These are phyloP conservation scores for Salinomyces thailandicus DNA, from an alignment of 2,329 filamentous ascomycete species.

Conservation along the genomic window DNA sequence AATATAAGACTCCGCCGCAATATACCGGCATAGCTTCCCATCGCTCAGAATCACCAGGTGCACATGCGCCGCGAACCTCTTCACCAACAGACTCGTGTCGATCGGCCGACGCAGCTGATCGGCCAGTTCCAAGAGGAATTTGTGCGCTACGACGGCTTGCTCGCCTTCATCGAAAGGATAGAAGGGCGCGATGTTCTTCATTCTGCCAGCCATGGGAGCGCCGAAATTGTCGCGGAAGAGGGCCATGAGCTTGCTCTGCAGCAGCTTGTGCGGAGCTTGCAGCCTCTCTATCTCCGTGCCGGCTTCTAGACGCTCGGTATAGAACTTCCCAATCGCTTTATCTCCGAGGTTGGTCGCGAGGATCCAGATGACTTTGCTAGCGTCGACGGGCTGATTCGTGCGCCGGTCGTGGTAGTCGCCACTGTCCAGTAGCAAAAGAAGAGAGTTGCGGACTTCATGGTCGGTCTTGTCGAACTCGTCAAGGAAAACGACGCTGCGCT, in stretches of 20 bases:
- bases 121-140: conserved; percentile 30
- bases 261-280: conserved; percentile 10
- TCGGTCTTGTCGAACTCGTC: conserved; percentile 44
- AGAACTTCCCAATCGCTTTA: conserved; percentile 32
- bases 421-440: conserved; percentile 37
- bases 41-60: conserved; percentile 22
- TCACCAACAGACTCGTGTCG: conserved; percentile 17
- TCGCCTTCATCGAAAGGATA: conserved; percentile 32
- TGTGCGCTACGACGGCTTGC: conserved; percentile 35
- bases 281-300: conserved; percentile 13
- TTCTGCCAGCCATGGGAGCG: conserved; percentile 33
- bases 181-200: conserved; percentile 35
- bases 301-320: conserved; percentile 17
- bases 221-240: conserved; percentile 17
- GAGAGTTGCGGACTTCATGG: conserved; percentile 30
- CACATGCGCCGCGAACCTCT: conserved; percentile 27
- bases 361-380: conserved; percentile 40
- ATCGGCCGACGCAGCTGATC: conserved; percentile 17
- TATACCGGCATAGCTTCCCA: conserved; percentile 22
- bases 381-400: conserved; percentile 26
- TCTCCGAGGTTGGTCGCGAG: conserved; percentile 38
- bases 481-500: conserved; percentile 37
- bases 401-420: conserved; percentile 37
- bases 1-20: conserved; percentile 25
- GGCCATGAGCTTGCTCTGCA: conserved; percentile 17